phyloP scores from a whole-genome alignment of 2,329 filamentous ascomycete genomes.

The Cytospora paraplurivora region DNA sequence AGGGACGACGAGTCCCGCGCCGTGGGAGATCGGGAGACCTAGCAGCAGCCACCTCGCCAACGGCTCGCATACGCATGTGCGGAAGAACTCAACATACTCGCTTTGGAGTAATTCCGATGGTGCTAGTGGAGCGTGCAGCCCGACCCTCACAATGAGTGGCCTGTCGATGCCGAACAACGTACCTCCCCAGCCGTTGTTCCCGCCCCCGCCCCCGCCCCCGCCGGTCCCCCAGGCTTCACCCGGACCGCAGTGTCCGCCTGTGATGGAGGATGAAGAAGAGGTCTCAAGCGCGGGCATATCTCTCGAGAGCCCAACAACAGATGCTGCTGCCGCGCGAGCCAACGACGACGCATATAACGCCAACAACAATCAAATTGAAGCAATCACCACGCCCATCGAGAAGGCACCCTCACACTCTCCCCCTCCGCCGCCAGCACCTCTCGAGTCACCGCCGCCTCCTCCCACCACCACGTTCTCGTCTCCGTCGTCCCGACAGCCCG shows the following conservation, averaged over 20 bases:
- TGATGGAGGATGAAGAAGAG: conserved; percentile 44
- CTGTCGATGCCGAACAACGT: conserved; percentile 25
- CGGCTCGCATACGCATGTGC: conserved; percentile 38
- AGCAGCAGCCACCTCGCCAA: conserved; percentile 31
- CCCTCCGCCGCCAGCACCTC: conserved; percentile 1
- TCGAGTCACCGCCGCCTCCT: conserved; percentile 5
- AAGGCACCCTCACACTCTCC: background rate
- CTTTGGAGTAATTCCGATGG: conserved; percentile 52
- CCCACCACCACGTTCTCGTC: conserved; percentile 26
- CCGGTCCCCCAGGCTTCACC: conserved; percentile 29
- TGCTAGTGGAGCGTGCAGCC: conserved; percentile 51
- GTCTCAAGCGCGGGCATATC: conserved; percentile 33
- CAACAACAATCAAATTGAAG: conserved; percentile 30
- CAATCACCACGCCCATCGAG: conserved; percentile 30
- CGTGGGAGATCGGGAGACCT: conserved; percentile 38
- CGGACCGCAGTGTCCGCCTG: conserved; percentile 41
- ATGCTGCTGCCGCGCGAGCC: no score
- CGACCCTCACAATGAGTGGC: conserved; percentile 49
- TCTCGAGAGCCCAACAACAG: conserved; percentile 31
- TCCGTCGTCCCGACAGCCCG: conserved; percentile 34
- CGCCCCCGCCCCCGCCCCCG: conserved; percentile 32
- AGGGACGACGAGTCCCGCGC: conserved; percentile 44
- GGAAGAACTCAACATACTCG: conserved; percentile 54
- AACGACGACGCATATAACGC: conserved; percentile 10
- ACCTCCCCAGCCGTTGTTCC: conserved; percentile 33